A percentile compares a stretch with the other conserved stretches of the same genome.
These are phyloP conservation scores for Aspergillus niger DNA, from an alignment of 2,329 filamentous ascomycete species.

Conservation along the genomic window DNA sequence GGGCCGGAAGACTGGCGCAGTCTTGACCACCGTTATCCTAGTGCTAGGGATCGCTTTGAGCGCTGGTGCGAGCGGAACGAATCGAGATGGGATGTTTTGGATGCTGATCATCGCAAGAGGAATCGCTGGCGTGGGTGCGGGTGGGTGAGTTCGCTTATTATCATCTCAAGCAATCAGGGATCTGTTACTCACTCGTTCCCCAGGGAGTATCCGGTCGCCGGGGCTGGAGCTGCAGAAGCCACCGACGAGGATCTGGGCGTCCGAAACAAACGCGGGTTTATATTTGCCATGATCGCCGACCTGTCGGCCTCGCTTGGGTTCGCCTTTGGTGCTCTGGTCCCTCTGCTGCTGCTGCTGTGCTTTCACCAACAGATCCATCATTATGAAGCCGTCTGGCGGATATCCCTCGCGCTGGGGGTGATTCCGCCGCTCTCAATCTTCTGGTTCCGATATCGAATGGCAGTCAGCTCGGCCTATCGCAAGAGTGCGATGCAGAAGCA, in stretches of 20 bases:
- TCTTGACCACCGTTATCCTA: slow-evolving; percentile 52
- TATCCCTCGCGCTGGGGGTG: slow-evolving; percentile 53
- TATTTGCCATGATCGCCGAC: slow-evolving; percentile 59
- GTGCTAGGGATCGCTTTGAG: slow-evolving; percentile 52
- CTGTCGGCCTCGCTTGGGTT: slow-evolving; percentile 56
- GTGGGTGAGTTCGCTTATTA: slow-evolving; percentile 27
- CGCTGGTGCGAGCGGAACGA: slow-evolving; percentile 48
- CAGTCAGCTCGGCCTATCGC: slow-evolving; percentile 53
- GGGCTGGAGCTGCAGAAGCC: slow-evolving; percentile 52
- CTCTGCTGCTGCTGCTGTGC: slow-evolving; percentile 55
- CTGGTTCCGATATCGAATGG: slow-evolving; percentile 57
- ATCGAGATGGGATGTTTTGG: slow-evolving; percentile 37
- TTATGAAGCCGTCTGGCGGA: slow-evolving; percentile 52
- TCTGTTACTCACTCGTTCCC: background rate
- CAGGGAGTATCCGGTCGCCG: slow-evolving; percentile 57
- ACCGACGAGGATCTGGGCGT: slow-evolving; percentile 52
- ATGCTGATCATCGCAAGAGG: slow-evolving; percentile 47
- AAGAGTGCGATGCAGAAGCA: slow-evolving; percentile 52
- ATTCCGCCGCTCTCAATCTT: slow-evolving; percentile 55
- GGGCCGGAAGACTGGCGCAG: slow-evolving; percentile 52
- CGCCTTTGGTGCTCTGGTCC: slow-evolving; percentile 53
- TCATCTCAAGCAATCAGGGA: background rate
- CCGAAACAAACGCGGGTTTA: slow-evolving; percentile 55
- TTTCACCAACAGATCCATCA: slow-evolving; percentile 48
- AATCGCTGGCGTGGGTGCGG: slow-evolving; percentile 49